A percentile compares a stretch with the other conserved stretches of the same genome.
Conservation (phyloP, 2,329 filamentous ascomycete species). For the Fusarium secorum region DNA sequence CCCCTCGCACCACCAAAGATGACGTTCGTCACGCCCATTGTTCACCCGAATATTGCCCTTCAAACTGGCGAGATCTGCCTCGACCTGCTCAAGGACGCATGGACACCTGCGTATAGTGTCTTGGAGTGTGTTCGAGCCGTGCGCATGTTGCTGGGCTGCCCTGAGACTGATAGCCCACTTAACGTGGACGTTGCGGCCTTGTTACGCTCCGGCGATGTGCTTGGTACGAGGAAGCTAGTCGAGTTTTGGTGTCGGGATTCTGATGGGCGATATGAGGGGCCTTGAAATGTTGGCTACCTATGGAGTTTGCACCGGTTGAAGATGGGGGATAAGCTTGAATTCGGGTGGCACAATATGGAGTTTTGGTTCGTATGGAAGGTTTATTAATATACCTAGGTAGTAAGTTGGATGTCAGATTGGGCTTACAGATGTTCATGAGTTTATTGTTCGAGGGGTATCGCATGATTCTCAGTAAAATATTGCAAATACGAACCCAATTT, state of each 20-base stretch:
- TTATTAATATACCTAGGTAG: background rate
- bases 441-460: constrained; percentile 19
- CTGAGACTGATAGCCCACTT: constrained; percentile 77
- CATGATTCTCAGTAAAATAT: background rate
- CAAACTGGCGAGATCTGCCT: constrained; percentile 90
- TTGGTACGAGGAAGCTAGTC: constrained; percentile 75
- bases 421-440: constrained; percentile 2
- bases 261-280: constrained; percentile 49
- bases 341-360: constrained; percentile 18
- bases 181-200: constrained; percentile 82
- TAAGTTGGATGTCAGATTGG: constrained; percentile 5
- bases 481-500: background rate
- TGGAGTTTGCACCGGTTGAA: background rate
- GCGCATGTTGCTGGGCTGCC: constrained; percentile 69
- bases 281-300: constrained; percentile 25
- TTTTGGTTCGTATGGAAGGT: constrained; percentile 6
- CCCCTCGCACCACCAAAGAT: constrained; percentile 81
- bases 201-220: constrained; percentile 70
- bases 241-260: constrained; percentile 69
- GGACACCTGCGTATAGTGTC: constrained; percentile 88
- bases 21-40: constrained; percentile 81
- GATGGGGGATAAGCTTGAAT: background rate
- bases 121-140: constrained; percentile 76
- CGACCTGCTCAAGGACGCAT: constrained; percentile 79
- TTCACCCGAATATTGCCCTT: constrained; percentile 79